Evolutionary conservation across 2,329 filamentous ascomycete genomes (phyloP), one percentile per base, ranked within the genome.

Genomic region (Aspergillus ustus): DNA sequence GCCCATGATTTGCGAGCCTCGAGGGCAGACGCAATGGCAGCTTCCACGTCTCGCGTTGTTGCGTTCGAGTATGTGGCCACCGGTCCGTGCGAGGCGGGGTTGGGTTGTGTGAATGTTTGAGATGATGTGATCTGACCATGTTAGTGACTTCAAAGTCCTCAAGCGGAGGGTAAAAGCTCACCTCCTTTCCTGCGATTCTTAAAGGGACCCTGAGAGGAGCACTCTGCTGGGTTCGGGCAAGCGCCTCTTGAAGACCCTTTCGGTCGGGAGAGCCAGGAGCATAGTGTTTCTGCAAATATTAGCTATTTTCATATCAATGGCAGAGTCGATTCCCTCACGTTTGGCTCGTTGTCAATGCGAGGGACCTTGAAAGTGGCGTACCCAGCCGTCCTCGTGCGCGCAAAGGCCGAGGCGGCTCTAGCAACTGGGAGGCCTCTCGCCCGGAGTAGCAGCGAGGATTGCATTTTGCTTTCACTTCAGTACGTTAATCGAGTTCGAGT

Each of bases 311-410:
- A 7, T 17, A 31, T 31, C 15, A 22, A 15, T 19, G 1, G 8
- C 4, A 6, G 25, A 15, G 2, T 20, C 17, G 3, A 53, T 40
- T 37, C 25, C 84, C 91, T 77, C 79, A 97, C 93, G 77, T 97
- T 99, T n/a, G 92, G 92, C 82, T 99, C 95, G 76, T 99, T 99
- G 75, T 87, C 83, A 70, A 97, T 87, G 66, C 88, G 88, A 53
- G 95, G 95, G 55, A 93, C 86, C 82, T 92, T 94, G 85, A 97
- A 98, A 63, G 87, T 85, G 53, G 93, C 93, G 66, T 96, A 83
- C 7, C 88, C 90, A 88, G 72, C 70, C 49, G 75, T 69, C 62
- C 60, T 67, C 29, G 59, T 54, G 46, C 61, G 67, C 61, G 68
- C 60, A 59, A 59, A 62, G 63, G 60, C 64, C 59, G 63, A 67